phyloP scores from a whole-genome alignment of 108 stramenopile species.

The Nitzschia inconspicua region DNA sequence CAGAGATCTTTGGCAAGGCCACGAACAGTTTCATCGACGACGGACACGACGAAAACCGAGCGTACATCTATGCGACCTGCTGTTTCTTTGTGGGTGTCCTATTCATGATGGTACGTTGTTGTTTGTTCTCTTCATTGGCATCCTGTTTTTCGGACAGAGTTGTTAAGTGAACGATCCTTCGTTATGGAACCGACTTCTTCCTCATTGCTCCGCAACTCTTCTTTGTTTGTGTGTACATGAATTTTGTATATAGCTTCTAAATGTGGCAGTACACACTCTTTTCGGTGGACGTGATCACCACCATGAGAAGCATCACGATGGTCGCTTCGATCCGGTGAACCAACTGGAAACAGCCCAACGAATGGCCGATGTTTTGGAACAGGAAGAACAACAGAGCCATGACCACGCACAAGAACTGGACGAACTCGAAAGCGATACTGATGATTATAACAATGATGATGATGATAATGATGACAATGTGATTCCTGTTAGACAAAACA shows the following conservation, averaged over 20 bases:
- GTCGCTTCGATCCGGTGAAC: conserved; percentile 29
- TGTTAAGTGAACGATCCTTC: too few relatives aligned
- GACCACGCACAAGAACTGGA: too few relatives aligned
- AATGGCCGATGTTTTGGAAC: conserved; percentile 21
- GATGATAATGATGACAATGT: too few relatives aligned
- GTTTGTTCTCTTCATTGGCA: too few relatives aligned
- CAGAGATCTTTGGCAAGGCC: conserved; percentile 80
- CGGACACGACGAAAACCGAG: conserved; percentile 31
- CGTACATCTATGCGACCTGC: conserved; percentile 50
- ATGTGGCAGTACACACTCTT: conserved; percentile 4
- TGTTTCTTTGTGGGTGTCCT: conserved; percentile 62
- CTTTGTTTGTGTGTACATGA: too few relatives aligned
- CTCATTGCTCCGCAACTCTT: too few relatives aligned
- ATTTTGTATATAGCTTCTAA: conserved; percentile 7
- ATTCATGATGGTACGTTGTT: conserved; percentile 60
- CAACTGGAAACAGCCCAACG: conserved; percentile 29
- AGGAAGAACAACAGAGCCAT: too few relatives aligned
- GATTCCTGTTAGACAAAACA: too few relatives aligned
- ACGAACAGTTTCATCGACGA: conserved; percentile 29
- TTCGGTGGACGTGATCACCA: conserved; percentile 11
- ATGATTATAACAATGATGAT: too few relatives aligned
- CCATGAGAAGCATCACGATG: conserved; percentile 19
- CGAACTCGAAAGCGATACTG: too few relatives aligned
- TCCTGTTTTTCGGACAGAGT: too few relatives aligned
- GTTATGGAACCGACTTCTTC: too few relatives aligned